Percentiles rank a stretch among this genome's conserved stretches.
phyloP scores from a whole-genome alignment of 1,139 yeast species.

The Yamadazyma sp. region DNA sequence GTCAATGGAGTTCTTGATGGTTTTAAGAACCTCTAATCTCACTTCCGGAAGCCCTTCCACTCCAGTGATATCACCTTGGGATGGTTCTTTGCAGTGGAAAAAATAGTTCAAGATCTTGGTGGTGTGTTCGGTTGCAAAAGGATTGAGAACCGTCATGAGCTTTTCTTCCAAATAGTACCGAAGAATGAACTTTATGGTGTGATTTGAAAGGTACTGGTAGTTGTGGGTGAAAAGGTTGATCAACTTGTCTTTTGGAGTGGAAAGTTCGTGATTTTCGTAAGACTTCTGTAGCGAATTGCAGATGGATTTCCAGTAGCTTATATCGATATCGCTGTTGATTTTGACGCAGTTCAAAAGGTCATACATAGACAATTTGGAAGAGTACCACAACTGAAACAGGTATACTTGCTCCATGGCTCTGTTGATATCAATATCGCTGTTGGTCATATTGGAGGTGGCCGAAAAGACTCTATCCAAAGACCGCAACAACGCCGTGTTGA shows the following conservation, averaged over 20 bases:
- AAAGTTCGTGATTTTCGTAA: constrained; percentile 36
- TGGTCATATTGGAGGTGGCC: constrained; percentile 19
- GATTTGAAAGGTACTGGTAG: constrained; percentile 34
- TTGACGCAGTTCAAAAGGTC: constrained; percentile 26
- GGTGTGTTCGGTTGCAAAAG: constrained; percentile 54
- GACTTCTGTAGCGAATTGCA: constrained; percentile 36
- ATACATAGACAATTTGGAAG: constrained; percentile 42
- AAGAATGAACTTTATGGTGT: constrained; percentile 41
- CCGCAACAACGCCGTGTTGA: constrained; percentile 34
- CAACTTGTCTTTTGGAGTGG: constrained; percentile 46
- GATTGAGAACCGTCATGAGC: constrained; percentile 53
- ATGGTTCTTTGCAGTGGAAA: constrained; percentile 26
- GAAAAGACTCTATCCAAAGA: constrained; percentile 36
- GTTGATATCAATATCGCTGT: constrained; percentile 9
- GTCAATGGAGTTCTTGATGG: constrained; percentile 44
- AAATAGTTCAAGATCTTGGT: constrained; percentile 46
- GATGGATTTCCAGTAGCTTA: constrained; percentile 33
- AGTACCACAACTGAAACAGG: constrained; percentile 53
- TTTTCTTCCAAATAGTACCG: constrained; percentile 49
- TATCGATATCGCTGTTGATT: constrained; percentile 32
- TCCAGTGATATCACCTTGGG: constrained; percentile 4
- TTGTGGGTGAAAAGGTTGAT: constrained; percentile 44
- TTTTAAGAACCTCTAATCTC: constrained; percentile 39
- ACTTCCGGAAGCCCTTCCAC: constrained; percentile 19
- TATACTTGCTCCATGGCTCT: constrained; percentile 18